Evolutionary conservation across 1,284 basidiomycete genomes (phyloP).

Genomic region (Lentinula novae-zelandiae): DNA sequence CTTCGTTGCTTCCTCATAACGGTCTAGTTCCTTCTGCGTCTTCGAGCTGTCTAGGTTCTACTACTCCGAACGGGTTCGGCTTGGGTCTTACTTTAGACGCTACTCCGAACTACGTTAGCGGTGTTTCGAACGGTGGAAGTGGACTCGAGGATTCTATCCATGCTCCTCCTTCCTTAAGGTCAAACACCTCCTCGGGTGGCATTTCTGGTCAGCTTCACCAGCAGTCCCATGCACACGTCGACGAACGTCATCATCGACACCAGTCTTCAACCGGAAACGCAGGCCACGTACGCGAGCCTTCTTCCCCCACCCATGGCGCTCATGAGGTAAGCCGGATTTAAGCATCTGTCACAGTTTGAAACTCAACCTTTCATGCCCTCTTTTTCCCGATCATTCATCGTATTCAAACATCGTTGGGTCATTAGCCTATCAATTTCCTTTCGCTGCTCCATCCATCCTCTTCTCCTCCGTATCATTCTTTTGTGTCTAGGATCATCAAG

Average conservation of each 20-base stretch:
- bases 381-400: conserved; percentile 13
- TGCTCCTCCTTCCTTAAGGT: conserved; percentile 10
- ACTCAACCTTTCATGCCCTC: conserved; percentile 15
- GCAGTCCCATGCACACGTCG: not conserved
- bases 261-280: conserved; percentile 23
- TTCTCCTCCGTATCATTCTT: conserved; percentile 73
- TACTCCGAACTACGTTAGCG: not conserved
- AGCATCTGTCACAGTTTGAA: not conserved
- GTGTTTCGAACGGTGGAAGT: not conserved
- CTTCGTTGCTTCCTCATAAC: conserved; percentile 1
- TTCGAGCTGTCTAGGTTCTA: not conserved
- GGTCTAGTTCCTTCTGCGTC: not conserved
- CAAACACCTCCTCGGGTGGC: conserved; percentile 1
- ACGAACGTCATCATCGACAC: not conserved
- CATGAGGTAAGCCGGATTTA: conserved; percentile 9
- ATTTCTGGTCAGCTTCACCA: conserved; percentile 6
- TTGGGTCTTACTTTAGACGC: conserved; percentile 10
- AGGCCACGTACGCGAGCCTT: conserved; percentile 21
- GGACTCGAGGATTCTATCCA: conserved; percentile 15
- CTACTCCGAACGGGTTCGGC: conserved; percentile 8
- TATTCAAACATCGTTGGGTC: conserved; percentile 8
- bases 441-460: conserved; percentile 78
- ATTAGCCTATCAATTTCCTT: conserved; percentile 79
- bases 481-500: conserved; percentile 79
- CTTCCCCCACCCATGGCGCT: conserved; percentile 3